Evolutionary conservation across 2,329 filamentous ascomycete genomes (phyloP).

Genomic region (Hymenoscyphus occultus): DNA sequence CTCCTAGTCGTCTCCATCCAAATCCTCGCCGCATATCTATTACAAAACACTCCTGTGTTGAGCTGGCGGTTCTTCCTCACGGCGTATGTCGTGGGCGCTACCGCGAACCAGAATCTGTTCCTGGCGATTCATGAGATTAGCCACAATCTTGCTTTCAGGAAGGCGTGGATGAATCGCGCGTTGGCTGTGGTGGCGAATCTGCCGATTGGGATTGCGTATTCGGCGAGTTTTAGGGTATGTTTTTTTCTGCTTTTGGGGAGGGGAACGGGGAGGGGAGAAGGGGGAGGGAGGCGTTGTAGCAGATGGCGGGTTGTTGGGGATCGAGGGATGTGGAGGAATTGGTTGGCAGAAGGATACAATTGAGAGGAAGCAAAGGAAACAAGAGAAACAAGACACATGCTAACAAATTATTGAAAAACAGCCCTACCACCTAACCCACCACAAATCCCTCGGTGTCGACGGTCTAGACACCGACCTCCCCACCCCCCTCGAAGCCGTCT

Average conservation of each 20-base stretch:
- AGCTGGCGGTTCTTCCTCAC: slow-evolving; percentile 83
- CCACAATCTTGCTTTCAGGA: slow-evolving; percentile 92
- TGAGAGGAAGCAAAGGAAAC: no score
- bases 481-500: slow-evolving; percentile 83
- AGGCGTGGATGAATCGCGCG: slow-evolving; percentile 73
- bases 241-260: not conserved
- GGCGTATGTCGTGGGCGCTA: slow-evolving; percentile 89
- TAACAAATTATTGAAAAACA: slow-evolving; percentile 39
- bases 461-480: slow-evolving; percentile 95
- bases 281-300: no score
- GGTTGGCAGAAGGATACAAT: no score
- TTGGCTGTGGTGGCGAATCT: slow-evolving; percentile 93
- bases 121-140: slow-evolving; percentile 98
- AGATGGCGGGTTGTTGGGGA: not conserved
- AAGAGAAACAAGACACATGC: not conserved
- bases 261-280: no score
- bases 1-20: slow-evolving; percentile 80
- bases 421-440: slow-evolving; percentile 97
- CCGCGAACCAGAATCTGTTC: slow-evolving; percentile 97
- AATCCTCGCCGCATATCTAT: slow-evolving; percentile 69
- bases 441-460: slow-evolving; percentile 96
- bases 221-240: slow-evolving; percentile 83
- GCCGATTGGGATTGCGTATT: slow-evolving; percentile 93
- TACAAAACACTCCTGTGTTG: slow-evolving; percentile 74
- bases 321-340: not conserved